phyloP scores from a whole-genome alignment of 2,329 filamentous ascomycete genomes.

The Penicillium sp. region DNA sequence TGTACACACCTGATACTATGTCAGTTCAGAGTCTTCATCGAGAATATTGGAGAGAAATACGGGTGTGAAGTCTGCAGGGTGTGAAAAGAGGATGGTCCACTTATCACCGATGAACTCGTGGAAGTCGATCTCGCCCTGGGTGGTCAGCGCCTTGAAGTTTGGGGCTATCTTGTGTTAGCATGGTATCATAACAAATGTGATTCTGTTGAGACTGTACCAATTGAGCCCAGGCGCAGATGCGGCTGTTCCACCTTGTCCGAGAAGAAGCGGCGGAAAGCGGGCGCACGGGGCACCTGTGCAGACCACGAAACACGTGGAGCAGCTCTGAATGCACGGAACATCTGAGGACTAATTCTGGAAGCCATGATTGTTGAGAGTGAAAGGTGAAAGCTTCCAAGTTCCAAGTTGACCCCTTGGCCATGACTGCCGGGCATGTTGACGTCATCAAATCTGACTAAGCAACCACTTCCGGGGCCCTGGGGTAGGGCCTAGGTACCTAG shows the following conservation, averaged over 20 bases:
- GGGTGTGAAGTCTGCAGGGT: conserved; percentile 80
- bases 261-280: conserved; percentile 30
- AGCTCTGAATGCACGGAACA: conserved; percentile 26
- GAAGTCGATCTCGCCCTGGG: conserved; percentile 64
- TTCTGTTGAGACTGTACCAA: conserved; percentile 21
- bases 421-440: background rate
- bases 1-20: conserved; percentile 58
- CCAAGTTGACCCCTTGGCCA: background rate
- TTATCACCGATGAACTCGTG: conserved; percentile 66
- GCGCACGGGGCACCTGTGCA: conserved; percentile 23
- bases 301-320: conserved; percentile 22
- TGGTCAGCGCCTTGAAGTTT: conserved; percentile 67
- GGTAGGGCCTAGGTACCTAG: too few species aligned
- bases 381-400: background rate
- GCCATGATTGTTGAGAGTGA: conserved; percentile 24
- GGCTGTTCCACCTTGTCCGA: conserved; percentile 32
- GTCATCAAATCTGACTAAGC: conserved; percentile 1
- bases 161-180: conserved; percentile 46
- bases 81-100: conserved; percentile 67
- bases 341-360: conserved; percentile 25
- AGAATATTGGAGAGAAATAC: conserved; percentile 46
- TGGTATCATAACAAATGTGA: background rate
- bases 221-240: conserved; percentile 35
- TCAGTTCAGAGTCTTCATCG: background rate
- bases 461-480: too few species aligned